These are phyloP conservation scores for Vachellia collinsii DNA, from an alignment of 306 rosid genomes.

Conservation along the genomic window DNA sequence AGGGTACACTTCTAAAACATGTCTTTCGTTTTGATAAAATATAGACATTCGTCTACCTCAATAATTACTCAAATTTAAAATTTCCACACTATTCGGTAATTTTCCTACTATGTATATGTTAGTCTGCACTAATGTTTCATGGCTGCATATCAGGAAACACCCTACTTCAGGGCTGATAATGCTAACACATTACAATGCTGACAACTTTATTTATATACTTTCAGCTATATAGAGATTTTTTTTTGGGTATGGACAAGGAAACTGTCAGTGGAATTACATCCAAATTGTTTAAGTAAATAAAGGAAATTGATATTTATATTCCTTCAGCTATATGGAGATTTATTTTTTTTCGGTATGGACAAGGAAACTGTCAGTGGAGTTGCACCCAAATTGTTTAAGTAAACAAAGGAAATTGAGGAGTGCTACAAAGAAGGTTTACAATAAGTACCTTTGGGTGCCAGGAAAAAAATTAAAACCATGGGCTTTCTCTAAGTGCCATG, in stretches of 20 bases:
- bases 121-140: not conserved
- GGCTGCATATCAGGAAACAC: not conserved
- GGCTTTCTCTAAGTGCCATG: conserved; percentile 68
- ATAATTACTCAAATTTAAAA: not conserved
- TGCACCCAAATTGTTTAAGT: not conserved
- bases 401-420: not conserved
- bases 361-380: not conserved
- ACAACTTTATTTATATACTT: not conserved
- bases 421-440: not conserved
- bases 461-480: conserved; percentile 28
- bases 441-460: conserved; percentile 24
- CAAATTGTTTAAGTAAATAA: not conserved
- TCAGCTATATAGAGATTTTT: not conserved
- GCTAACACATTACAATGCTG: not conserved
- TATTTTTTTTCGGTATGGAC: not conserved
- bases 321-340: not conserved
- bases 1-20: not conserved
- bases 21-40: not conserved
- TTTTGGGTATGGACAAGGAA: not conserved
- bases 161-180: not conserved
- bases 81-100: not conserved
- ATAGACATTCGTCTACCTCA: not conserved
- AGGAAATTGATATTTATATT: not conserved
- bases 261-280: not conserved
- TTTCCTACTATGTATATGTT: not conserved